Percentiles rank a stretch among this genome's conserved stretches.
Evolutionary conservation across 2,329 filamentous ascomycete genomes (phyloP).

Genomic region (Epichloe coenophiala): DNA sequence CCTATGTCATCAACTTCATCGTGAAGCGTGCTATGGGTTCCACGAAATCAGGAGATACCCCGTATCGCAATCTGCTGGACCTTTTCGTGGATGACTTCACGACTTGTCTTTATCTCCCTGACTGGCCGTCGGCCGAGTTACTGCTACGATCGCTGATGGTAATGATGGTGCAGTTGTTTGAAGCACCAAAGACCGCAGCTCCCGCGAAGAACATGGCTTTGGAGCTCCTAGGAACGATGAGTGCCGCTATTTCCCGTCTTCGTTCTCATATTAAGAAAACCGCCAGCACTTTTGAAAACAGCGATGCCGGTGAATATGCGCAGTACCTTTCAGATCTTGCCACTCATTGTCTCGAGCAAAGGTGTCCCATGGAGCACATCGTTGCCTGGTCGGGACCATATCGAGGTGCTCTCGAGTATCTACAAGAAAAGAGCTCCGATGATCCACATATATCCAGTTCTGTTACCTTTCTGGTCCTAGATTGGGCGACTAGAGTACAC

Average conservation of each 20-base stretch:
- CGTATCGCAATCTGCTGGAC: conserved; percentile 85
- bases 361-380: conserved; percentile 38
- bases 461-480: conserved; percentile 61
- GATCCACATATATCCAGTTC: conserved; percentile 71
- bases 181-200: conserved; percentile 65
- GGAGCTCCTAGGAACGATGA: conserved; percentile 78
- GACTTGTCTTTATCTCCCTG: conserved; percentile 70
- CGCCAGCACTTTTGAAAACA: conserved; percentile 48
- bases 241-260: conserved; percentile 76
- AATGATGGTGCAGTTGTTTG: conserved; percentile 69
- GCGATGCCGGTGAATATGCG: conserved; percentile 38
- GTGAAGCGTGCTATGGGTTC: conserved; percentile 78
- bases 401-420: conserved; percentile 62
- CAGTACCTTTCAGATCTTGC: conserved; percentile 40
- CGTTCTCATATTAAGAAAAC: conserved; percentile 58
- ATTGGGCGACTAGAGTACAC: conserved; percentile 57
- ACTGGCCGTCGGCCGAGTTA: conserved; percentile 89
- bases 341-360: conserved; percentile 35
- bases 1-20: conserved; percentile 73
- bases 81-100: conserved; percentile 94
- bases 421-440: conserved; percentile 49
- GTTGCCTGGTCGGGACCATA: conserved; percentile 59
- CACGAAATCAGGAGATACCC: conserved; percentile 88
- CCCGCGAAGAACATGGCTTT: conserved; percentile 88
- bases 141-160: conserved; percentile 65